Evolutionary conservation across 306 rosid genomes (phyloP).

Genomic region (Argentina anserina): DNA sequence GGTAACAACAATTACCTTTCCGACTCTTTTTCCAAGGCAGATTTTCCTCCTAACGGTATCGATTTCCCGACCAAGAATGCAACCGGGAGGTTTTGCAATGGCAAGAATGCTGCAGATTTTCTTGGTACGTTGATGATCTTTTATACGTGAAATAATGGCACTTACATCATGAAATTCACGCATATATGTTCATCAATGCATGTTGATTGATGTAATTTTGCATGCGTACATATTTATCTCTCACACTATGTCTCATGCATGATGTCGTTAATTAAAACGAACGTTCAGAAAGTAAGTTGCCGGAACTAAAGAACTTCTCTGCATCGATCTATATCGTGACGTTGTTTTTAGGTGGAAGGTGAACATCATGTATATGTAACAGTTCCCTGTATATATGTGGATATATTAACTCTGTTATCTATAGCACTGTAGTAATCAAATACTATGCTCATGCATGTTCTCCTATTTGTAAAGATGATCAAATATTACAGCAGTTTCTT

Average conservation of each 20-base stretch:
- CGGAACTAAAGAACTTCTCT: not conserved
- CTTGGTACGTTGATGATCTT: constrained; percentile 28
- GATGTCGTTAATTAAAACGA: not conserved
- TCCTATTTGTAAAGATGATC: not conserved
- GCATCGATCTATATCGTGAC: no score
- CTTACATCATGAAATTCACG: not conserved
- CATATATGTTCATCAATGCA: not conserved
- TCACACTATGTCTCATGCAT: not conserved
- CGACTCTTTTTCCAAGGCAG: constrained; percentile 45
- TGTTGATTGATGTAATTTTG: not conserved
- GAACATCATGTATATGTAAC: not conserved
- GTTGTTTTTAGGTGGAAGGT: no score
- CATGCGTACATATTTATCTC: not conserved
- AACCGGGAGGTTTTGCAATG: constrained; percentile 45
- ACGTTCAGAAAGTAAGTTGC: not conserved
- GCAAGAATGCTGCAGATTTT: constrained; percentile 47
- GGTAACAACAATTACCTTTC: constrained; percentile 70
- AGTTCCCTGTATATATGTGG: not conserved
- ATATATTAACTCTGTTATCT: no score
- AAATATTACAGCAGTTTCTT: not conserved
- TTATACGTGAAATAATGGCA: no score
- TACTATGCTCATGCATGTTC: not conserved
- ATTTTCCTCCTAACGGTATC: constrained; percentile 40
- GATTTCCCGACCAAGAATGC: constrained; percentile 36
- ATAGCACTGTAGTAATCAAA: no score